Evolutionary conservation across 1,284 basidiomycete genomes (phyloP).

Genomic region (Leccinum holopus): DNA sequence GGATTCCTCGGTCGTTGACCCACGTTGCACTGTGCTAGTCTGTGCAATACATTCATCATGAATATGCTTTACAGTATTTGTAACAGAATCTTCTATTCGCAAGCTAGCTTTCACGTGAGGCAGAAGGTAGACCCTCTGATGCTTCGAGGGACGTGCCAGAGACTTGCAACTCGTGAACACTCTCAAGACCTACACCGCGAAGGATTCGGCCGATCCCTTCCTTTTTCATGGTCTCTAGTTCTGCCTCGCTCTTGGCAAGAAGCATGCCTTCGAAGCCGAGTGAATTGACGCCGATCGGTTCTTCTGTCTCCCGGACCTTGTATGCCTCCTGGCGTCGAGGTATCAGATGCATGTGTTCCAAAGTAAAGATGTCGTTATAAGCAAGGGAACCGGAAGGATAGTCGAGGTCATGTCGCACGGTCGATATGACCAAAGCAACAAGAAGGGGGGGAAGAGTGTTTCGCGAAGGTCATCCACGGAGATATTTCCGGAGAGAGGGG

Average conservation of each 20-base stretch:
- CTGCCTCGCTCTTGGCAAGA: slow-evolving; percentile 75
- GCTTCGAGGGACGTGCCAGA: slow-evolving; percentile 39
- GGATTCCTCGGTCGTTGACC: slow-evolving; percentile 35
- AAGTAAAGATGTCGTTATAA: slow-evolving; percentile 82
- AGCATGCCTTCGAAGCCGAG: slow-evolving; percentile 87
- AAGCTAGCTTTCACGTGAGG: slow-evolving; percentile 1
- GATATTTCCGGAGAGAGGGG: slow-evolving; percentile 45
- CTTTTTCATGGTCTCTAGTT: slow-evolving; percentile 63
- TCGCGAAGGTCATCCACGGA: slow-evolving; percentile 52
- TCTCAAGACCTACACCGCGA: slow-evolving; percentile 58
- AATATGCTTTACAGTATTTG: background rate
- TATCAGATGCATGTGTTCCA: slow-evolving; percentile 81
- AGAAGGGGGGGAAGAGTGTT: slow-evolving; percentile 61
- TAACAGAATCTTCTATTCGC: background rate
- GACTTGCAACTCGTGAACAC: slow-evolving; percentile 61
- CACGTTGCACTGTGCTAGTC: background rate
- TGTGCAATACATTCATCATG: background rate
- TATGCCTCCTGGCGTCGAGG: slow-evolving; percentile 66
- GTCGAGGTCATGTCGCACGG: slow-evolving; percentile 62
- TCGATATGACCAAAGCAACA: slow-evolving; percentile 74
- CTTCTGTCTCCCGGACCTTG: slow-evolving; percentile 49
- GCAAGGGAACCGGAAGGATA: slow-evolving; percentile 64
- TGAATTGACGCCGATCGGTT: slow-evolving; percentile 70
- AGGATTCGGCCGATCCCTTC: slow-evolving; percentile 63
- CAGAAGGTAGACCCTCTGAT: slow-evolving; percentile 9